These are phyloP conservation scores for Crithidia brevicula DNA, from an alignment of 208 protist species.

Conservation along the genomic window DNA sequence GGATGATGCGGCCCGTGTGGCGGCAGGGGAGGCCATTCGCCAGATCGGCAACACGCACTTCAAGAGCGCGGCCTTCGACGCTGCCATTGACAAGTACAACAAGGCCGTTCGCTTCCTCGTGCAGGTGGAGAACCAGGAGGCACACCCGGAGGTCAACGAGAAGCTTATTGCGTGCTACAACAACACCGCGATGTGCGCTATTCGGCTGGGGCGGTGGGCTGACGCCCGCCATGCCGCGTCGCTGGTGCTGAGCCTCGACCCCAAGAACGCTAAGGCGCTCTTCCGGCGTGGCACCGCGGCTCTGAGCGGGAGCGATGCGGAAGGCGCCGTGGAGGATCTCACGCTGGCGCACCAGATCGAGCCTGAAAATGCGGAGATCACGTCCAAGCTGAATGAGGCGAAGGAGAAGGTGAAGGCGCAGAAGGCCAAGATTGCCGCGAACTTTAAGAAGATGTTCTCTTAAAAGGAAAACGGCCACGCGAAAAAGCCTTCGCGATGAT, in stretches of 20 bases:
- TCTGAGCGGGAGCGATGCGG: constrained; percentile 61
- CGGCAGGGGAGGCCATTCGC: constrained; percentile 77
- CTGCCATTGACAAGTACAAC: constrained; percentile 82
- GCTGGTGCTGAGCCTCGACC: constrained; percentile 67
- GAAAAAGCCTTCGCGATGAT: too few relatives aligned
- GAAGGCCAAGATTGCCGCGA: constrained; percentile 80
- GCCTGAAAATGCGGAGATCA: constrained; percentile 76
- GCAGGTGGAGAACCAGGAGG: constrained; percentile 45
- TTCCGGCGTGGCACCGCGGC: constrained; percentile 82
- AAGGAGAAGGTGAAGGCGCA: constrained; percentile 75
- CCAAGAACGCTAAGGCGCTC: constrained; percentile 84
- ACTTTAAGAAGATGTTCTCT: constrained; percentile 91
- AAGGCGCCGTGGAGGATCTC: constrained; percentile 74
- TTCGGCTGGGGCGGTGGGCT: constrained; percentile 67
- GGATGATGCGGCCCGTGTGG: constrained; percentile 50
- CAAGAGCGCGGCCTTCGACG: constrained; percentile 58
- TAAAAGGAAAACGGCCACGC: constrained; percentile 27
- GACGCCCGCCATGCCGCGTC: constrained; percentile 60
- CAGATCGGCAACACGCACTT: constrained; percentile 86
- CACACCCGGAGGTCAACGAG: constrained; percentile 51
- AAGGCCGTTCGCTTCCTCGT: constrained; percentile 82
- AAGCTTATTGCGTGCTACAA: constrained; percentile 88
- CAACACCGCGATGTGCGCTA: constrained; percentile 80
- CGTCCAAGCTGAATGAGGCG: constrained; percentile 73
- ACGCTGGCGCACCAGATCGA: constrained; percentile 61